Conservation (phyloP, 2,329 filamentous ascomycete species). For the Fusarium sacchari region DNA sequence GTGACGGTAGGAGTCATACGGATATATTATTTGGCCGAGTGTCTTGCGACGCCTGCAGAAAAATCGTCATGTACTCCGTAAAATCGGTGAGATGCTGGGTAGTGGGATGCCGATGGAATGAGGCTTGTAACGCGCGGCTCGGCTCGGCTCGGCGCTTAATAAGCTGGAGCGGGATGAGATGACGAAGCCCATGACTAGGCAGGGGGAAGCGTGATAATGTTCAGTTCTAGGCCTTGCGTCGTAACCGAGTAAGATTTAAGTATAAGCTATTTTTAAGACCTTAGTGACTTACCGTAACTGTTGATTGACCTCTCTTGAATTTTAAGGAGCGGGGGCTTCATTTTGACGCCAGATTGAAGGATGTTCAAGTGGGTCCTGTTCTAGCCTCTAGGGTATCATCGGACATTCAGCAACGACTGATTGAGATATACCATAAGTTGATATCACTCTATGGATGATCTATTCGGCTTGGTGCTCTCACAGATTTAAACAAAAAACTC, state of each 20-base stretch:
- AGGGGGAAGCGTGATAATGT: neutral
- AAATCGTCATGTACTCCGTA: neutral
- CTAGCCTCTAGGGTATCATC: too few relatives aligned
- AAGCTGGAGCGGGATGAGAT: neutral
- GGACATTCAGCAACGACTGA: too few relatives aligned
- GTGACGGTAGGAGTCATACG: neutral
- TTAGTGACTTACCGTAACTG: fast-evolving
- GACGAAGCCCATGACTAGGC: neutral
- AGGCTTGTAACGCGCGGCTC: neutral
- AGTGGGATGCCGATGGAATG: neutral
- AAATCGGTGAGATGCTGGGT: neutral
- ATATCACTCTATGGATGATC: too few relatives aligned
- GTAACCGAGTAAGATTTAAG: fast-evolving
- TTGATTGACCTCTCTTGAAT: fast-evolving
- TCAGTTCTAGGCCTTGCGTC: fast-evolving
- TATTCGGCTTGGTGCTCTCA: too few relatives aligned
- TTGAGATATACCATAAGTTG: too few relatives aligned
- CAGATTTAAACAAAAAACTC: too few relatives aligned
- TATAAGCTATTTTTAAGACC: fast-evolving
- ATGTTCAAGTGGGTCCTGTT: neutral
- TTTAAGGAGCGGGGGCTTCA: neutral
- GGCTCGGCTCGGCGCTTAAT: neutral
- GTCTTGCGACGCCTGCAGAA: too few relatives aligned
- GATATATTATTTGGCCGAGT: neutral
- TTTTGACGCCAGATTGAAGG: neutral